phyloP scores from a whole-genome alignment of 78 protist genomes.

The Diacronema lutheri region DNA sequence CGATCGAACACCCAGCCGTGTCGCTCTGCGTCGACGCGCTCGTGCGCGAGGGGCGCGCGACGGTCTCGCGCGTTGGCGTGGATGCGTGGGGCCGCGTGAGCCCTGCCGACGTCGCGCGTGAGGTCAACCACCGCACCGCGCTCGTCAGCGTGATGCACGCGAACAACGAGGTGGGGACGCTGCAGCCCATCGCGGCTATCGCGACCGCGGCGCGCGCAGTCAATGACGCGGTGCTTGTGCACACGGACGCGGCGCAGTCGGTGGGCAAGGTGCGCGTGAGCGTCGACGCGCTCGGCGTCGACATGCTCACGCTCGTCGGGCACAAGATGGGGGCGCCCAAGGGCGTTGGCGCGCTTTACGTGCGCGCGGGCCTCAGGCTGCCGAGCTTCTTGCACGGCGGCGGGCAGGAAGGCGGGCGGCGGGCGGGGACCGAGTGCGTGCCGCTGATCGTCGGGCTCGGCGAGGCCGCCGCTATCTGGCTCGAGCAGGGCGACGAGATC shows the following conservation, averaged over 20 bases:
- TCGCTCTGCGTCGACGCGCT: background rate
- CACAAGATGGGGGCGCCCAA: slow-evolving; percentile 47
- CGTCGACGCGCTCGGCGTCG: slow-evolving; percentile 24
- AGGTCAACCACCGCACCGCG: background rate
- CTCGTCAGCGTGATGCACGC: slow-evolving; percentile 6
- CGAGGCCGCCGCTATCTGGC: background rate
- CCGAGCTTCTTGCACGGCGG: slow-evolving; percentile 13
- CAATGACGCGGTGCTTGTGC: background rate
- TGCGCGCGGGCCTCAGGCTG: background rate
- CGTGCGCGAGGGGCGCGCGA: background rate
- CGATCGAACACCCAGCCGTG: background rate
- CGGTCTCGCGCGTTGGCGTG: background rate
- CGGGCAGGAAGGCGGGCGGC: slow-evolving; percentile 41
- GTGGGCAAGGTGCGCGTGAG: slow-evolving; percentile 15
- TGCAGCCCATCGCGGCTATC: background rate
- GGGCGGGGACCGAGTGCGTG: slow-evolving; percentile 40
- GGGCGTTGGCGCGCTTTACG: slow-evolving; percentile 38
- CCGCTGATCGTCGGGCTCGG: background rate
- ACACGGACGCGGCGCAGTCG: slow-evolving; percentile 28
- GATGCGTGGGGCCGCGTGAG: background rate
- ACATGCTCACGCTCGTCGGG: slow-evolving; percentile 38
- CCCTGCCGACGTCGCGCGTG: background rate
- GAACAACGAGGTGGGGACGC: slow-evolving; percentile 9
- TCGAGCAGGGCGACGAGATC: background rate
- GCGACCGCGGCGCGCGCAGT: background rate